Evolutionary conservation across 2,329 filamentous ascomycete species (phyloP).

Genomic region (Claviceps pazoutovae): DNA sequence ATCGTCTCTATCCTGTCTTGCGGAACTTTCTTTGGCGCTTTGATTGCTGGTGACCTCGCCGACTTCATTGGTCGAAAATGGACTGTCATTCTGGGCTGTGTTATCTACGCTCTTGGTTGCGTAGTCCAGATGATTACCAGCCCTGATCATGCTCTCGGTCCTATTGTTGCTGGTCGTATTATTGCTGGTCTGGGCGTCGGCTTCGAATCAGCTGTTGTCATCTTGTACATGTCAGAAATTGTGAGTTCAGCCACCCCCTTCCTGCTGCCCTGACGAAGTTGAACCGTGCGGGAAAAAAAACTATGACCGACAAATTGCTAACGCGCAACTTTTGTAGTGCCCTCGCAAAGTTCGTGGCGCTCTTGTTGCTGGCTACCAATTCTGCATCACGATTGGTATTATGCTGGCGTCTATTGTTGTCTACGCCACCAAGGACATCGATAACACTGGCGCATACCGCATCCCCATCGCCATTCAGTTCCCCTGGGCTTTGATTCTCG

Average conservation of each 20-base stretch:
- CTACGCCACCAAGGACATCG: slow-evolving; percentile 52
- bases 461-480: slow-evolving; percentile 74
- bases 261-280: too few relatives aligned
- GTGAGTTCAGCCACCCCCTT: slow-evolving; percentile 20
- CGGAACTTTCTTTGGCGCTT: slow-evolving; percentile 64
- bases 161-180: slow-evolving; percentile 60
- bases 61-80: slow-evolving; percentile 61
- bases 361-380: slow-evolving; percentile 71
- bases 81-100: slow-evolving; percentile 58
- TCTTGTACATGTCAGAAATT: slow-evolving; percentile 81
- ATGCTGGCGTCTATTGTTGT: slow-evolving; percentile 61
- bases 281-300: not conserved
- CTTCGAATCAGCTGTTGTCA: slow-evolving; percentile 67
- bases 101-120: slow-evolving; percentile 56
- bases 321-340: slow-evolving; percentile 15
- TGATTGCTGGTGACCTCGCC: slow-evolving; percentile 64
- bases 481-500: slow-evolving; percentile 66
- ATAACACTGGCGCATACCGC: slow-evolving; percentile 56
- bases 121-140: slow-evolving; percentile 48
- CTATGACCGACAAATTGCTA: not conserved
- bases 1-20: slow-evolving; percentile 66
- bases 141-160: slow-evolving; percentile 33
- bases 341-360: slow-evolving; percentile 63
- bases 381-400: slow-evolving; percentile 69
- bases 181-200: slow-evolving; percentile 67